Base-by-base conservation (phyloP, 495 filamentous ascomycete species). In the Glutinoglossum americanum region DNA sequence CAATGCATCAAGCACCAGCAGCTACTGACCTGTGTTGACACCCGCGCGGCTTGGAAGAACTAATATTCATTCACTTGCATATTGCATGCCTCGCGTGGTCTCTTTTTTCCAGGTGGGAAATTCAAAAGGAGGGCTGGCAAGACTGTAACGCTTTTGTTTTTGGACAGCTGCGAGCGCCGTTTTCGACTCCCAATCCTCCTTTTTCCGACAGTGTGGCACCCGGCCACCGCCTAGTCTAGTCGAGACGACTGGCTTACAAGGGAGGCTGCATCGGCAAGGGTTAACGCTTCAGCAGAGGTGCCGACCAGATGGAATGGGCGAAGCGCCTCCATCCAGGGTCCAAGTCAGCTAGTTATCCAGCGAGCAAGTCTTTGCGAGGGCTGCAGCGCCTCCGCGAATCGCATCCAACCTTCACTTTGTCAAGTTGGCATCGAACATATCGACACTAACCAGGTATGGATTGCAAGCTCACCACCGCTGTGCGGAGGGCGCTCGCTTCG, bases 201-300 rank as follows among this genome's bases (percentile, higher is more conserved):
- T 32, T 53, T 53, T 53, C 49, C 49, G 49, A 53, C 49, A 1
- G 49, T 53, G 49, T 30, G 49, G 49, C 37, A 41, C 37, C 37
- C 37, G 10, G 37, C 1, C 37, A 5, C 30, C 49, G 49, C 28
- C 49, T 11, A 32, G 49, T 30, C 49, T 53, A 30, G 49, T 53
- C 49, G 8, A 53, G 37, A 41, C 37, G 47, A 53, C 49, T 53
- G 49, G 49, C 23, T 32, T 53, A 17, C 49, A 53, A 53, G 49
- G 49, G 49, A 53, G 49, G 28, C 49, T 53, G 19, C 23, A 53
- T 53, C 26, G 49, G 49, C 23, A 53, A 53, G 49, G 49, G 49
- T 25, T 2, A 3, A 28, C 21, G 47, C 10, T 23, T 32, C 49
- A 53, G 47, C 49, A 32, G 19, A 28, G 49, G 49, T 53, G 49